Base-by-base conservation (phyloP, 73 alveolate species). In the Urostyla sp. region DNA sequence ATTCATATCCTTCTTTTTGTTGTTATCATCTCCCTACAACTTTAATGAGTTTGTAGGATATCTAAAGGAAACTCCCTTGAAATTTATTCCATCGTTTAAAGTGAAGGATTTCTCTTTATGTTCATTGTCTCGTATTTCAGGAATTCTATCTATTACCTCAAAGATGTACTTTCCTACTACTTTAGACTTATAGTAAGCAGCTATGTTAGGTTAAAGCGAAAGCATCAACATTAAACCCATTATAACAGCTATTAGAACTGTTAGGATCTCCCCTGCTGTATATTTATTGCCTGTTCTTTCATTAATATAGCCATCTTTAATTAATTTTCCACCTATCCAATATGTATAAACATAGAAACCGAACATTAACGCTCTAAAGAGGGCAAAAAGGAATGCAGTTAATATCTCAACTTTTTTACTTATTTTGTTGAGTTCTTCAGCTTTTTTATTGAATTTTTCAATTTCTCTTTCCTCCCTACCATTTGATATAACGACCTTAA, bases 271-370 rank as follows among this genome's bases (percentile, higher is more conserved):
- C 4, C 91, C 90, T 20, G 82, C 85, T 49, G 75, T 72, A 36
- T 83, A 87, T 49, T 37, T 54, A 24, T 87, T 75, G 44, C 79
- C 85, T 46, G 72, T 69, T 20, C 36, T 53, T 1, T 67, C 72
- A 58, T 78, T 90, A 46, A 1, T 20, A 45, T 36, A 49, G 7
- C 63, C 54, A 24, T 79, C 28, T 32, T 78, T 35, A 20, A 91
- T 57, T 72, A 66, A 72, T 40, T 75, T 38, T 35, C 86, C 84
- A 31, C 91, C 94, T 35, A 59, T 82, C 56, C 75, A 87, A 51
- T 82, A 87, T 30, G 90, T 85, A 21, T 56, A 61, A 43, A 85
- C 53, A 69, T 81, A 87, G 45, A 74, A 56, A 2, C 84, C 87
- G 56, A 51, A 75, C 31, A 73, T 83, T 3, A 82, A 48, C 37